A percentile compares a stretch with the other conserved stretches of the same genome.
Evolutionary conservation across 345 rosid genomes (phyloP).

Genomic region (Barbarea vulgaris): DNA sequence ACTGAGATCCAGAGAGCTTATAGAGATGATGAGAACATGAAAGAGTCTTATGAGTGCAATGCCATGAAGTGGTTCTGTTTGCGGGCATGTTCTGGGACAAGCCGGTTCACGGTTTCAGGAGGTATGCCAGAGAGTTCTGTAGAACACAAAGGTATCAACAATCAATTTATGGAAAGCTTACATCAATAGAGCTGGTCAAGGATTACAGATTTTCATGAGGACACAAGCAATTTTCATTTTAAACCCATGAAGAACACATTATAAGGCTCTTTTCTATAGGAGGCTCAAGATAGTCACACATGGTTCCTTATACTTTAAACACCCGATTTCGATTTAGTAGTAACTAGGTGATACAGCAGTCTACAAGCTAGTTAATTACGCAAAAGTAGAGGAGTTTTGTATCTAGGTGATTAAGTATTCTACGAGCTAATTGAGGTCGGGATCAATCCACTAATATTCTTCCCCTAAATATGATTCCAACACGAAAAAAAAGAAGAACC

Average conservation of each 20-base stretch:
- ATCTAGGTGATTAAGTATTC: not conserved
- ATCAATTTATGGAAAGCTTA: not conserved
- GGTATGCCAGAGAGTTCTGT: conserved; percentile 76
- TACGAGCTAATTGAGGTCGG: not conserved
- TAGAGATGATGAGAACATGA: not conserved
- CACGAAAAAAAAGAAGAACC: not conserved
- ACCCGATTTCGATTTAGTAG: too few species aligned
- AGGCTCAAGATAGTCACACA: too few species aligned
- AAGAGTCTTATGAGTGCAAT: conserved; percentile 49
- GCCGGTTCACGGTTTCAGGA: conserved; percentile 58
- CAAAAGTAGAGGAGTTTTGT: too few species aligned
- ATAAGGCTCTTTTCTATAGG: not conserved
- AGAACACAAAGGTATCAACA: not conserved
- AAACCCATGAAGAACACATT: not conserved
- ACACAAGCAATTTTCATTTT: not conserved
- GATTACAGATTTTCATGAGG: not conserved
- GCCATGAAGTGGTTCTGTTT: conserved; percentile 94
- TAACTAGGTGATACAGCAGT: too few species aligned
- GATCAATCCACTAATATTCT: not conserved
- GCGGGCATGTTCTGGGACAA: conserved; percentile 79
- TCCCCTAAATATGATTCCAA: not conserved
- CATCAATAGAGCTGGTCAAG: not conserved
- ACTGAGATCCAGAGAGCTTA: conserved; percentile 15
- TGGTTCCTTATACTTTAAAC: too few species aligned
- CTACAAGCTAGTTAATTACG: too few species aligned